These are phyloP conservation scores for Vaccinium macrocarpon DNA, from an alignment of 148 eudicot species.

Conservation along the genomic window DNA sequence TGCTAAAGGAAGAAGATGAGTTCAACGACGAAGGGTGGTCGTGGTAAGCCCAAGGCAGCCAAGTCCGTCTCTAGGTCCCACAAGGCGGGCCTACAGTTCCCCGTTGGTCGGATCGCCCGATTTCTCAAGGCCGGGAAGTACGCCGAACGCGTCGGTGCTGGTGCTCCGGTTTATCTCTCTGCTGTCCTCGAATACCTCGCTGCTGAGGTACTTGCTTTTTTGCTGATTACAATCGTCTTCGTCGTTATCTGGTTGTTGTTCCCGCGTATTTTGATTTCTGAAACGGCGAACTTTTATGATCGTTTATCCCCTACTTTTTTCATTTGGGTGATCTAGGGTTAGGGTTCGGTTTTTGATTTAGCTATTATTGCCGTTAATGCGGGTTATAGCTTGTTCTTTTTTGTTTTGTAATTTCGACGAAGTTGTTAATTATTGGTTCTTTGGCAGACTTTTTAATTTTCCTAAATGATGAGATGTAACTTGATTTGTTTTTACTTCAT, in stretches of 20 bases:
- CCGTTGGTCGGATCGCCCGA: slow-evolving; percentile 36
- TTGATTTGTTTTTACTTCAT: not conserved
- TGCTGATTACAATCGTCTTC: too few species aligned
- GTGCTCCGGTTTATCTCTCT: slow-evolving; percentile 33
- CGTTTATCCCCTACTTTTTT: not conserved
- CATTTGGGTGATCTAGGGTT: not conserved
- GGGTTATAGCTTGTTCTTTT: not conserved
- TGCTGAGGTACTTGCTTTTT: slow-evolving; percentile 22
- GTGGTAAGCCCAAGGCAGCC: slow-evolving; percentile 30
- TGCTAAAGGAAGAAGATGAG: not conserved
- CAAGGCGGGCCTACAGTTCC: slow-evolving; percentile 40
- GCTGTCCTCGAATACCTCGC: slow-evolving; percentile 36
- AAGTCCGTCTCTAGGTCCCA: slow-evolving; percentile 32
- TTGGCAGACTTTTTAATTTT: not conserved
- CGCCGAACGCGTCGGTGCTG: slow-evolving; percentile 32
- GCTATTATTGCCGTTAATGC: not conserved
- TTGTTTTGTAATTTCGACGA: not conserved
- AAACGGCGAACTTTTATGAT: too few species aligned
- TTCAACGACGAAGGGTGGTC: slow-evolving; percentile 20
- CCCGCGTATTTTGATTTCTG: too few species aligned
- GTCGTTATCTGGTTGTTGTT: too few species aligned
- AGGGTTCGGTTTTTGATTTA: not conserved
- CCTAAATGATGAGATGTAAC: not conserved
- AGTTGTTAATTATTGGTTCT: not conserved
- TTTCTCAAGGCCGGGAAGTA: slow-evolving; percentile 31